phyloP scores from a whole-genome alignment of 805 yeast species.

The Candida ipomoeae region DNA sequence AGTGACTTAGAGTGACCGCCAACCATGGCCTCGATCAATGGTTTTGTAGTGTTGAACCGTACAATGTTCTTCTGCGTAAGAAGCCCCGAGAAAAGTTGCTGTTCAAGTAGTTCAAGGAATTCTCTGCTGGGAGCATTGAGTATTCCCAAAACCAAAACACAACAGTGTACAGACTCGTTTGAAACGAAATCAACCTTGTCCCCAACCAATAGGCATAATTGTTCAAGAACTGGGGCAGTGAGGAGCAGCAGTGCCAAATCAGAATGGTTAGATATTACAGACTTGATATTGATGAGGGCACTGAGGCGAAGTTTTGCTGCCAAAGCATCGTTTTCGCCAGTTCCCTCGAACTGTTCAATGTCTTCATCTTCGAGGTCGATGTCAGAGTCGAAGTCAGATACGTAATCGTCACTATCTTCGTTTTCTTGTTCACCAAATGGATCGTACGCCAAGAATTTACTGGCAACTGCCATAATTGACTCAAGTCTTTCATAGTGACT shows the following conservation, averaged over 20 bases:
- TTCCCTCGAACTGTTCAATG: conserved; percentile 31
- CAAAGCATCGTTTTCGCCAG: conserved; percentile 39
- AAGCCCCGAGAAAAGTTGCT: conserved; percentile 25
- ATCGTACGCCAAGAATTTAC: conserved; percentile 27
- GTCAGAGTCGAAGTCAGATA: conserved; percentile 19
- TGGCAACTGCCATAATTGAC: conserved; percentile 18
- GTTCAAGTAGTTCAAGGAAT: conserved; percentile 29
- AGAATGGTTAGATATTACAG: conserved; percentile 38
- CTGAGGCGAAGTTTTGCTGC: conserved; percentile 63
- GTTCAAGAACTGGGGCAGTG: conserved; percentile 22
- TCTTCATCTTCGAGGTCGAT: conserved; percentile 38
- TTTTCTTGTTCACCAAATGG: conserved; percentile 21
- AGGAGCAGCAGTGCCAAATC: conserved; percentile 31
- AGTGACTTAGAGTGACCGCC: conserved; percentile 16
- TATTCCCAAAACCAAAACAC: not conserved
- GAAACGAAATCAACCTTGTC: conserved; percentile 51
- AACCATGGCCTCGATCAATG: conserved; percentile 28
- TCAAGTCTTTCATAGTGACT: conserved; percentile 7
- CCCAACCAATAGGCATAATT: conserved; percentile 29
- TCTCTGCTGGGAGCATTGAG: conserved; percentile 32
- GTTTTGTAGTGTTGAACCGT: conserved; percentile 23
- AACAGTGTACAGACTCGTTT: conserved; percentile 36
- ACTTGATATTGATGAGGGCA: conserved; percentile 41
- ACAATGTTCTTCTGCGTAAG: conserved; percentile 18
- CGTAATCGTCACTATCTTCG: conserved; percentile 24